Conservation (phyloP, 2,329 filamentous ascomycete genomes). For the Aspergillus nomiae region DNA sequence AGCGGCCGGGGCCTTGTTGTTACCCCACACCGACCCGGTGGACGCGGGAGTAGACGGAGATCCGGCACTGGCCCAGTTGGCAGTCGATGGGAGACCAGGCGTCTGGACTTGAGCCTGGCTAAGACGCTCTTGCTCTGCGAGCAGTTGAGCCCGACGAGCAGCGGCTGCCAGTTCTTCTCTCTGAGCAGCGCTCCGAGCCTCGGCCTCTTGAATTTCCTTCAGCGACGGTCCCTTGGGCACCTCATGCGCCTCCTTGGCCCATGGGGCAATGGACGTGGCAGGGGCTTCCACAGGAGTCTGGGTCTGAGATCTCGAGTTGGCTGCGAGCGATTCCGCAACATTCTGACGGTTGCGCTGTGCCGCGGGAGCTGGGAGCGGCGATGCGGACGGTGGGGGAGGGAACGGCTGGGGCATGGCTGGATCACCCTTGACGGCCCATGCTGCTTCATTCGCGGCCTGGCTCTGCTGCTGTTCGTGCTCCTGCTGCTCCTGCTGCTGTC, state of each 20-base stretch:
- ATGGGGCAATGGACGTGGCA: constrained; percentile 81
- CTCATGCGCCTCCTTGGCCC: constrained; percentile 81
- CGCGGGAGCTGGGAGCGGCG: constrained; percentile 83
- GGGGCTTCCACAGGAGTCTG: constrained; percentile 71
- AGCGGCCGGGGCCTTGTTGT: constrained; percentile 50
- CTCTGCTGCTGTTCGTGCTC: constrained; percentile 37
- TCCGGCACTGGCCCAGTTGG: constrained; percentile 79
- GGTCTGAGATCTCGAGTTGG: constrained; percentile 70
- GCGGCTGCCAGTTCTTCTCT: constrained; percentile 79
- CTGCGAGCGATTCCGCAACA: constrained; percentile 71
- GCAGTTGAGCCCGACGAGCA: constrained; percentile 66
- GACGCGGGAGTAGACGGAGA: constrained; percentile 67
- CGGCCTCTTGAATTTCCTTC: constrained; percentile 94
- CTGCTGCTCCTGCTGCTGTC: constrained; percentile 37
- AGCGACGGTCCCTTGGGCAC: constrained; percentile 83
- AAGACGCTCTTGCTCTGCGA: constrained; percentile 77
- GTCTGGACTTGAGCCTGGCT: constrained; percentile 66
- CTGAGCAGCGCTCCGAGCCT: constrained; percentile 89
- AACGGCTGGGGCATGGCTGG: constrained; percentile 67
- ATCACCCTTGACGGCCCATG: constrained; percentile 62
- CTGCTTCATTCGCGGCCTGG: constrained; percentile 50
- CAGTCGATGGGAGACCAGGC: constrained; percentile 80
- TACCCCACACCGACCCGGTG: constrained; percentile 49
- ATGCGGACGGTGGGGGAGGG: constrained; percentile 73
- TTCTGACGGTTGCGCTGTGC: constrained; percentile 83